Evolutionary conservation across 1,139 yeast species (phyloP), one percentile per base, ranked within the genome.

Genomic region (Zygosaccharomyces sapae): DNA sequence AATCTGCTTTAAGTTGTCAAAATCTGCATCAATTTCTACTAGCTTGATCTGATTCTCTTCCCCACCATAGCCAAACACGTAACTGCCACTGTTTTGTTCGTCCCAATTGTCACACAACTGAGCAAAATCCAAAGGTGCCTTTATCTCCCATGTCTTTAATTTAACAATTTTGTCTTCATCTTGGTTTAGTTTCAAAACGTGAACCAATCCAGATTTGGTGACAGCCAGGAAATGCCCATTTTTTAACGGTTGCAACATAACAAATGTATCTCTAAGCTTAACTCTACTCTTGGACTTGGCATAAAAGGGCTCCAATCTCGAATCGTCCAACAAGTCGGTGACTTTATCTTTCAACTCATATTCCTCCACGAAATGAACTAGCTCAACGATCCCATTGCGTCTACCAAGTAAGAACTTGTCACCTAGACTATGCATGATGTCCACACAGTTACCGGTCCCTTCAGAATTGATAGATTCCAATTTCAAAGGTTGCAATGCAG

Each of bases 1-100:
- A 1, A 83, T 52, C 10, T 68, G 61, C 36, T 68, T 63, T 45
- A 58, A 56, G 5, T 48, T 38, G 4, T 53, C 30, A 8, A 53
- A 58, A 35, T 53, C 53, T 5, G 46, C 8, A 43, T 69, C 72
- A 13, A 83, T 52, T 44, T 72, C 66, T 1, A 80, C 65, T 18
- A 85, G 66, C 50, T 76, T 77, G 3, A 83, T 68, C 56, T 83
- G 84, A 53, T 80, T 79, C 55, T 85, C 89, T 61, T 83, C 79
- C 38, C 94, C 95, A 41, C 92, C 95, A 59, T 70, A 77, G 0
- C 87, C 90, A 65, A 80, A 77, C 2, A 79, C 63, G 18, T 46
- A 41, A 12, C 45, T 41, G 5, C 44, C 42, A 13, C 31, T 27
- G 8, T 33, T 79, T 75, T 25, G 63, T 60, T 33, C 66, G 67